Evolutionary conservation across 2,329 filamentous ascomycete genomes (phyloP), one percentile per base, ranked within the genome.

Genomic region (Pezicula radicicola): DNA sequence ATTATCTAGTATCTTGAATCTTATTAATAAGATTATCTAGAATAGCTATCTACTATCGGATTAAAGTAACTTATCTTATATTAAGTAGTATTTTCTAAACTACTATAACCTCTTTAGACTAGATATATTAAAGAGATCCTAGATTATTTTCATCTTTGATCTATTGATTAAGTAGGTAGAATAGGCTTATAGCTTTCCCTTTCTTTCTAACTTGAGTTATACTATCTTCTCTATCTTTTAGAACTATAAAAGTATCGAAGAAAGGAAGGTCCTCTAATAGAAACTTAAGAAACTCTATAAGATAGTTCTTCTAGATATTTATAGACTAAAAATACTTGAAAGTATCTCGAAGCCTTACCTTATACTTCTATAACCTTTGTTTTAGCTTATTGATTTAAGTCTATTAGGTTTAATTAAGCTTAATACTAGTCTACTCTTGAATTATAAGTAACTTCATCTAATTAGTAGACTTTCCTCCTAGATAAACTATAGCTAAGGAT

Each of bases 151-250:
- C 40, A 2, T 79, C 79, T 0, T 52, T 52, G 0, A 57, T 49
- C 86, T 86, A 90, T 33, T 70, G 68, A 6, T 74, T 52, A 18
- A 80, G 69, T 0, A 89, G 70, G 59, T 87, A 84, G 40, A 68
- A 66, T 0, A 67, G 52, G 0, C 57, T 55, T 7, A 87, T 60
- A 0, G 28, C 15, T 42, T 74, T 80, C 1, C 80, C 79, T 0
- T 68, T 60, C 6, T 63, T 70, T 0, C 76, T 81, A 0, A 83
- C 72, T 0, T 65, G 53, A 0, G 42, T 60, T 69, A 80, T 83
- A 0, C 74, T 79, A 21, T 77, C 70, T 0, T 71, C 56, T 0
- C n/a, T n/a, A n/a, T 64, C 55, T 0, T 69, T 55, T 0, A 84
- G 81, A 0, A 84, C 55, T 1, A 62, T 63, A 6, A 91, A 79